Conservation (phyloP, 1,284 basidiomycete genomes). For the Meripilus lineatus region DNA sequence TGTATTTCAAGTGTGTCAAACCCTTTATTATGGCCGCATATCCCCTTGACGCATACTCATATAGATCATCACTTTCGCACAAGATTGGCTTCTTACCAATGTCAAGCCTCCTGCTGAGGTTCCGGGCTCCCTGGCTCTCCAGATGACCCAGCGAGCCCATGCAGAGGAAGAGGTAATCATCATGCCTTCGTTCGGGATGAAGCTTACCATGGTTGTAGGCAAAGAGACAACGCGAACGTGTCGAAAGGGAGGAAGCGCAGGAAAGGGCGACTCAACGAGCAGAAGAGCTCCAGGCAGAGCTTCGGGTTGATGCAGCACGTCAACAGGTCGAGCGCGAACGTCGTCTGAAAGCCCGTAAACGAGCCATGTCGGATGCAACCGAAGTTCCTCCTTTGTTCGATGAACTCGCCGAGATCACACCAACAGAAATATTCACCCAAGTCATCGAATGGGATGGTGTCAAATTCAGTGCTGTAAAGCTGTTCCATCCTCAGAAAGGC, state of each 20-base stretch:
- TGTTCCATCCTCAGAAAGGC: constrained; percentile 68
- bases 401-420: constrained; percentile 39
- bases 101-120: constrained; percentile 54
- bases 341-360: constrained; percentile 48
- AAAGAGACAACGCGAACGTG: constrained; percentile 44
- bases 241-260: constrained; percentile 41
- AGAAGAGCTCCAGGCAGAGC: constrained; percentile 55
- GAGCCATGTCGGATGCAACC: constrained; percentile 63
- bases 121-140: constrained; percentile 62
- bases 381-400: constrained; percentile 42
- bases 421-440: constrained; percentile 54
- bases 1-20: constrained; percentile 58
- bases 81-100: constrained; percentile 64
- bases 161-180: constrained; percentile 55
- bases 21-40: neutral
- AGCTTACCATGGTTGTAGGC: constrained; percentile 18
- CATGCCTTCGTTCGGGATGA: neutral
- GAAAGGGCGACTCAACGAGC: constrained; percentile 43
- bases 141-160: constrained; percentile 66
- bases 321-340: constrained; percentile 36
- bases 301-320: constrained; percentile 53
- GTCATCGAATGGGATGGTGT: constrained; percentile 56
- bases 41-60: neutral
- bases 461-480: constrained; percentile 56
- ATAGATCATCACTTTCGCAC: constrained; percentile 60